These are phyloP conservation scores for Ophiosphaerella narmari DNA, from an alignment of 2,329 filamentous ascomycete genomes.

Conservation along the genomic window DNA sequence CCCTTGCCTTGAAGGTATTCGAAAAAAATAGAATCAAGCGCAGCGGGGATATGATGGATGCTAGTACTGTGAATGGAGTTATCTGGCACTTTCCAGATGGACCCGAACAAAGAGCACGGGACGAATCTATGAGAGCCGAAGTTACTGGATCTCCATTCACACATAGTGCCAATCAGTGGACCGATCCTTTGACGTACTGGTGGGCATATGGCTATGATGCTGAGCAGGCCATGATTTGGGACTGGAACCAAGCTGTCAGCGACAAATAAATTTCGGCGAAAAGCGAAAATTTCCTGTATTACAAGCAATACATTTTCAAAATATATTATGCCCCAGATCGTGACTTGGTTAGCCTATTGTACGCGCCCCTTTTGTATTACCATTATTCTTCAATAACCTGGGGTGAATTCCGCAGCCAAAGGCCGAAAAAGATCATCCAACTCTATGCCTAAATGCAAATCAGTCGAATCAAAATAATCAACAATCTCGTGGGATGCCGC, in stretches of 20 bases:
- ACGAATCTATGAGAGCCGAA: slow-evolving; percentile 36
- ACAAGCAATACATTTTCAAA: too few species aligned
- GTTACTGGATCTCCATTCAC: slow-evolving; percentile 44
- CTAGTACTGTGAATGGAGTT: slow-evolving; percentile 53
- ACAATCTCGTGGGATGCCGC: neutral
- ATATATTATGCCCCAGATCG: too few species aligned
- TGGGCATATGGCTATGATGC: slow-evolving; percentile 59
- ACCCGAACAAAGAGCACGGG: slow-evolving; percentile 23
- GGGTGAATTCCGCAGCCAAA: neutral
- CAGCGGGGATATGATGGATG: slow-evolving; percentile 53
- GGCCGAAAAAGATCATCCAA: slow-evolving; percentile 5
- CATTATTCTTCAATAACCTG: too few species aligned
- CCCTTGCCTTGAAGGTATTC: slow-evolving; percentile 46
- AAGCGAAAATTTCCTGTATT: too few species aligned
- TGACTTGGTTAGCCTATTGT: too few species aligned
- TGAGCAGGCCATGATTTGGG: slow-evolving; percentile 32
- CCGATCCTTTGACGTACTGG: slow-evolving; percentile 51
- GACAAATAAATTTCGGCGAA: too few species aligned
- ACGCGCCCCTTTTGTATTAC: too few species aligned
- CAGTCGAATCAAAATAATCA: slow-evolving; percentile 9
- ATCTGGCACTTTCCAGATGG: slow-evolving; percentile 51
- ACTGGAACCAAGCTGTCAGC: too few species aligned
- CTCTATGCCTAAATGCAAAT: slow-evolving; percentile 12
- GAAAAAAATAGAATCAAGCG: slow-evolving; percentile 53
- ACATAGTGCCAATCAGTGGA: slow-evolving; percentile 54